phyloP scores from a whole-genome alignment of 2,329 filamentous ascomycete genomes.

The Colletotrichum sp. region DNA sequence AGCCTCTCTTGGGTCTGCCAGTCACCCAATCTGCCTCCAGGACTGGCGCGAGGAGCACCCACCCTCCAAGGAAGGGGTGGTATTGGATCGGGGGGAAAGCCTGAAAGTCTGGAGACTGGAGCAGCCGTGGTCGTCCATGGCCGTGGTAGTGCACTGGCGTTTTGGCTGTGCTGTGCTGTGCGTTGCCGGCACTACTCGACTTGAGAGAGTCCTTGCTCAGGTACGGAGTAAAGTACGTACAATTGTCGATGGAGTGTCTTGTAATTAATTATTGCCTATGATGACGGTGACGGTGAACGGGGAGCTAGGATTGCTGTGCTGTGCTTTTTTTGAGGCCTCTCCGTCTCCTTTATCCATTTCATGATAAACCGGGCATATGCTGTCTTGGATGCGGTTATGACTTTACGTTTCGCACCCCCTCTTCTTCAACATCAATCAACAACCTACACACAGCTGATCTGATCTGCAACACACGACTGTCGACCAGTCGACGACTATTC shows the following conservation, averaged over 20 bases:
- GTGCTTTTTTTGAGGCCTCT: not conserved
- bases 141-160: not conserved
- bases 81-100: constrained; percentile 1
- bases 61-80: not conserved
- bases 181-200: not conserved
- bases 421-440: not conserved
- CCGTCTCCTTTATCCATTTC: not conserved
- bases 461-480: not conserved
- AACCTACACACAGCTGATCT: not conserved
- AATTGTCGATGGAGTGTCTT: not conserved
- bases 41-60: not conserved
- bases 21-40: not conserved
- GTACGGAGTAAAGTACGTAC: not conserved
- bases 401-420: not conserved
- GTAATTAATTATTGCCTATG: not conserved
- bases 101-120: not conserved
- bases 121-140: not conserved
- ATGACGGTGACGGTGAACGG: not conserved
- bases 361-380: not conserved
- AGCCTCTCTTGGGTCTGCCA: not conserved
- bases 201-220: not conserved
- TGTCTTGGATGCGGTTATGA: not conserved
- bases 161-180: constrained; percentile 8
- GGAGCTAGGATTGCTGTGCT: not conserved
- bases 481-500: not conserved